Evolutionary conservation across 345 rosid genomes (phyloP).

Genomic region (Hypericum perforatum): DNA sequence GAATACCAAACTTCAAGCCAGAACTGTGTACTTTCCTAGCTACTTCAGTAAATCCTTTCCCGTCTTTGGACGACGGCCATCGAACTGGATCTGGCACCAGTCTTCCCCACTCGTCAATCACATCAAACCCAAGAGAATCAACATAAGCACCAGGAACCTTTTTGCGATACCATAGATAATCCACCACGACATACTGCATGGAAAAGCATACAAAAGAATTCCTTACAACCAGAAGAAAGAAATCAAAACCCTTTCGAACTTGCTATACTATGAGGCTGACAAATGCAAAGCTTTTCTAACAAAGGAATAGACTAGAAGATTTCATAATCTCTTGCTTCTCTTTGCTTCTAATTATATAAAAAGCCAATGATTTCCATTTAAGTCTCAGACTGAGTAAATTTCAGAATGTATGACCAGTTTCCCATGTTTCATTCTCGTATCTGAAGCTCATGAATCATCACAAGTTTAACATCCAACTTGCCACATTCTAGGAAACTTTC

Average conservation of each 20-base stretch:
- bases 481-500: too few species aligned
- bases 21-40: constrained; percentile 64
- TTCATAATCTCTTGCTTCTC: too few species aligned
- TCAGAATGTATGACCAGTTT: too few species aligned
- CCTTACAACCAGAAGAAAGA: neutral
- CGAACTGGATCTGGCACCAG: constrained; percentile 65
- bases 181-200: constrained; percentile 79
- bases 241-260: neutral
- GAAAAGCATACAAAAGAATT: neutral
- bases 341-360: too few species aligned
- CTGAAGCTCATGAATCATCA: too few species aligned
- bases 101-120: constrained; percentile 94
- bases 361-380: too few species aligned
- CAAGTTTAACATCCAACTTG: too few species aligned
- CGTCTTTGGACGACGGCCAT: constrained; percentile 83
- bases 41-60: constrained; percentile 73
- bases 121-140: constrained; percentile 79
- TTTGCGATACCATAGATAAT: constrained; percentile 90
- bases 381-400: too few species aligned
- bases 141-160: constrained; percentile 63
- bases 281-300: too few species aligned
- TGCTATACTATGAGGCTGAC: neutral
- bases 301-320: too few species aligned
- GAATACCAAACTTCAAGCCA: constrained; percentile 96
- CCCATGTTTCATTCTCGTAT: too few species aligned